Evolutionary conservation across 2,329 filamentous ascomycete species (phyloP).

Genomic region (Calcarisporium arbuscula): DNA sequence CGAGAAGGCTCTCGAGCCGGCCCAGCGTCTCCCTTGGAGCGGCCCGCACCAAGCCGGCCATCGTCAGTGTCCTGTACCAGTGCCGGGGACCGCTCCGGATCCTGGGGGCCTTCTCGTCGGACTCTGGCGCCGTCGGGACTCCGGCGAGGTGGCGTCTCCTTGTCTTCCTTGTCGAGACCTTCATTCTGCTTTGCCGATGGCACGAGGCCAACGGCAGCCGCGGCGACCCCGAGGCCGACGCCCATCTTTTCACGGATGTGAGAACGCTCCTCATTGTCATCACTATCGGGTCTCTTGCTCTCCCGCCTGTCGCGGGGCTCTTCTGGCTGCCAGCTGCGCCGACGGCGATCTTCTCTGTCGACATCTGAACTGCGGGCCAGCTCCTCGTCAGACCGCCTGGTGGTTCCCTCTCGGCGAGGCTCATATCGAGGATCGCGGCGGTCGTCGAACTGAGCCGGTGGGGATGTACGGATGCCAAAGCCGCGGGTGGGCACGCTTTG

Average conservation of each 20-base stretch:
- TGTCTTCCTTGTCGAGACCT: too few species aligned
- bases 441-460: conserved; percentile 32
- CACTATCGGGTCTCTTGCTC: conserved; percentile 22
- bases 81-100: conserved; percentile 13
- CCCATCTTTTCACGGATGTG: conserved; percentile 42
- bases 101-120: conserved; percentile 14
- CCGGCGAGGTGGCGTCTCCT: conserved; percentile 27
- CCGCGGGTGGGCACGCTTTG: conserved; percentile 41
- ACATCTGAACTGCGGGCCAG: conserved; percentile 19
- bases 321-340: conserved; percentile 19
- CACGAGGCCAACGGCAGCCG: conserved; percentile 41
- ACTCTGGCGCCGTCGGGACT: conserved; percentile 25
- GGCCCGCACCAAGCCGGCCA: too few species aligned
- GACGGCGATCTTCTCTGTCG: conserved; percentile 22
- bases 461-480: conserved; percentile 44
- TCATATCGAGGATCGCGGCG: conserved; percentile 31
- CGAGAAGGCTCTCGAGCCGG: neutral
- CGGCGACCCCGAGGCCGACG: conserved; percentile 41
- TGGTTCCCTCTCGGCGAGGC: conserved; percentile 12
- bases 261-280: conserved; percentile 34
- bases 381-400: conserved; percentile 24
- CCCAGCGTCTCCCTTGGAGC: conserved; percentile 8
- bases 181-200: conserved; percentile 27
- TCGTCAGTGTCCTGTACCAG: too few species aligned
- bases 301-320: conserved; percentile 23